Conservation (phyloP, 2,329 filamentous ascomycete species). For the Claviceps lovelessii region DNA sequence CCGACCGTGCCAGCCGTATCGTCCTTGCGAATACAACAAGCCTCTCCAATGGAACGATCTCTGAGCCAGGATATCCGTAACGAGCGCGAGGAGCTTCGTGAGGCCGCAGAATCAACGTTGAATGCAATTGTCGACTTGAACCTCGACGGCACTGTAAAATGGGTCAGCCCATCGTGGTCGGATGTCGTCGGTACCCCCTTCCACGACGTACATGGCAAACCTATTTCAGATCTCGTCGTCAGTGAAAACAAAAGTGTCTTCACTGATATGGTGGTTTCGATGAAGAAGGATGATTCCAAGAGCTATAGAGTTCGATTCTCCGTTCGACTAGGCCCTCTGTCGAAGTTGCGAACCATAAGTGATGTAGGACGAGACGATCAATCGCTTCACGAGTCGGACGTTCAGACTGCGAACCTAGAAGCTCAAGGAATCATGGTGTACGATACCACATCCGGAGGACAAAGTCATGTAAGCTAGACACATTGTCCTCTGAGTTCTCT, state of each 20-base stretch:
- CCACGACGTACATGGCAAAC: constrained; percentile 57
- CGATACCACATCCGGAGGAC: constrained; percentile 69
- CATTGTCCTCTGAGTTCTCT: not conserved
- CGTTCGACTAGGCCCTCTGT: constrained; percentile 53
- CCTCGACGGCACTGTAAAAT: constrained; percentile 78
- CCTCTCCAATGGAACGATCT: constrained; percentile 45
- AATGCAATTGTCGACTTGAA: constrained; percentile 94
- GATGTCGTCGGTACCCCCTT: constrained; percentile 76
- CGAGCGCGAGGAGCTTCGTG: constrained; percentile 83
- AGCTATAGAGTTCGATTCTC: constrained; percentile 82
- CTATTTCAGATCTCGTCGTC: constrained; percentile 68
- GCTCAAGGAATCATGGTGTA: constrained; percentile 98
- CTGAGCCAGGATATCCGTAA: constrained; percentile 83
- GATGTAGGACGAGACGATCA: constrained; percentile 22
- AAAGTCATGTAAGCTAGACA: constrained; percentile 63
- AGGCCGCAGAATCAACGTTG: constrained; percentile 89
- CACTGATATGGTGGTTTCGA: constrained; percentile 67
- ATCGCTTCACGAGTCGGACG: constrained; percentile 19
- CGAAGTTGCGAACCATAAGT: constrained; percentile 42
- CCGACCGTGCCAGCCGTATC: constrained; percentile 40
- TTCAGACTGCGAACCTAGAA: constrained; percentile 59
- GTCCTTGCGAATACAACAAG: constrained; percentile 35
- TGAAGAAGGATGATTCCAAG: constrained; percentile 83
- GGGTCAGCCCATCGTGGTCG: constrained; percentile 92
- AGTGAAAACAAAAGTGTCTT: constrained; percentile 69